Conservation (phyloP, 352 stramenopile genomes). For the Phytopythium cucurbitacearum region DNA sequence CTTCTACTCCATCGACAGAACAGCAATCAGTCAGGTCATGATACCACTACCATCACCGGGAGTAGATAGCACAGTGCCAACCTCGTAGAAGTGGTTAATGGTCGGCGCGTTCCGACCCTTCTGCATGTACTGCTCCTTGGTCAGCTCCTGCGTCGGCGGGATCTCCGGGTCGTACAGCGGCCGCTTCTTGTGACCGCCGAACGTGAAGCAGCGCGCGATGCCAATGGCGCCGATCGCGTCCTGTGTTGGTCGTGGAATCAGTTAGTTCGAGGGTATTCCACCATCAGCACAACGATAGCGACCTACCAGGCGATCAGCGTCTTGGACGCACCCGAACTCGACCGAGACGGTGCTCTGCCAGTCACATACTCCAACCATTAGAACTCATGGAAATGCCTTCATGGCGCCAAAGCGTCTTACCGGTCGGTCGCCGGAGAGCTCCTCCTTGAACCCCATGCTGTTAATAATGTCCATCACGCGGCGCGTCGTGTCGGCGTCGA, state of each 20-base stretch:
- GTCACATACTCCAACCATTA: neutral
- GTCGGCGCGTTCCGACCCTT: constrained; percentile 59
- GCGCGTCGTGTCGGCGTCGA: constrained; percentile 43
- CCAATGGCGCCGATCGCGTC: constrained; percentile 90
- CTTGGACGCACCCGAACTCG: constrained; percentile 86
- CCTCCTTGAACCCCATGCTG: constrained; percentile 83
- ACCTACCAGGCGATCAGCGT: constrained; percentile 79
- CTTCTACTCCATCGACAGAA: constrained; percentile 39
- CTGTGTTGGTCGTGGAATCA: constrained; percentile 15
- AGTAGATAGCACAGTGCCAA: constrained; percentile 5
- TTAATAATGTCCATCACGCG: constrained; percentile 82
- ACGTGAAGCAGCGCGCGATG: constrained; percentile 90
- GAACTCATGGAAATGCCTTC: neutral
- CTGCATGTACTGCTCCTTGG: constrained; percentile 80
- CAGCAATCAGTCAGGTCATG: neutral
- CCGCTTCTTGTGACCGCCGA: constrained; percentile 80
- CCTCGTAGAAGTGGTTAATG: constrained; percentile 90
- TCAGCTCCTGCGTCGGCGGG: constrained; percentile 48
- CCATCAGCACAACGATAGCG: neutral
- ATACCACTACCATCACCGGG: neutral
- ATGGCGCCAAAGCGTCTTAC: constrained; percentile 7
- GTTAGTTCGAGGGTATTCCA: neutral
- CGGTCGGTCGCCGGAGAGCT: constrained; percentile 33
- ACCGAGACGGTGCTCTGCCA: constrained; percentile 31
- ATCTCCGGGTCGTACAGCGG: constrained; percentile 73